Percentiles rank a stretch among this genome's conserved stretches.
These are phyloP conservation scores for Rasamsonia emersonii DNA, from an alignment of 2,329 filamentous ascomycete genomes.

Conservation along the genomic window DNA sequence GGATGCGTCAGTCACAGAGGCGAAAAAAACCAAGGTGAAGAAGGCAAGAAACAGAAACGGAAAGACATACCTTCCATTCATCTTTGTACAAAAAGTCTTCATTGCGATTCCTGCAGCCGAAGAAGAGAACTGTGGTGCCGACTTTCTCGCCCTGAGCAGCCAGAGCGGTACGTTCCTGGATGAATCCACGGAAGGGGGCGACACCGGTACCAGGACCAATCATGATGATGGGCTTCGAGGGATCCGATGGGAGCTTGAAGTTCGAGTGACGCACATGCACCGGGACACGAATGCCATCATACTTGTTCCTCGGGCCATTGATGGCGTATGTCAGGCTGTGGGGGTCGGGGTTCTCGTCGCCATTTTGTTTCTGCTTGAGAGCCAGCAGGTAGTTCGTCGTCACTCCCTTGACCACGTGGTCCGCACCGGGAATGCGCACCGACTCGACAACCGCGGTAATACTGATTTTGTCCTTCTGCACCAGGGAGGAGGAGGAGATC, in stretches of 20 bases:
- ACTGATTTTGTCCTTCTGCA: slow-evolving; percentile 89
- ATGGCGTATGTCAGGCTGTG: slow-evolving; percentile 83
- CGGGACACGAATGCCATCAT: slow-evolving; percentile 88
- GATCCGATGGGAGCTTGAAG: slow-evolving; percentile 96
- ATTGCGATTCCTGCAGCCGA: slow-evolving; percentile 77
- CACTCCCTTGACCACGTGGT: slow-evolving; percentile 80
- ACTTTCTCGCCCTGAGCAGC: slow-evolving; percentile 72
- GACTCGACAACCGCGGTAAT: slow-evolving; percentile 93
- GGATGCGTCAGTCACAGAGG: slow-evolving; percentile 17
- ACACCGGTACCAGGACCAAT: slow-evolving; percentile 94
- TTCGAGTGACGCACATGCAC: slow-evolving; percentile 97
- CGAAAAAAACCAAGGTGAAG: not conserved
- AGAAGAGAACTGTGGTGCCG: slow-evolving; percentile 85
- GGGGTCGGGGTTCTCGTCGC: slow-evolving; percentile 67
- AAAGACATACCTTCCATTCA: slow-evolving; percentile 75
- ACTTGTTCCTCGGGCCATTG: slow-evolving; percentile 87
- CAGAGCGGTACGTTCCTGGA: slow-evolving; percentile 84
- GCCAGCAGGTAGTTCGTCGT: slow-evolving; percentile 95
- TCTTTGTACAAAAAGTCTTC: slow-evolving; percentile 90
- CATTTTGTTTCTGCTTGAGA: slow-evolving; percentile 93
- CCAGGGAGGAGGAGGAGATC: slow-evolving; percentile 91
- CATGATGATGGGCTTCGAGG: slow-evolving; percentile 89
- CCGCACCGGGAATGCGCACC: slow-evolving; percentile 64
- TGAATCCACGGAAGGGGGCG: slow-evolving; percentile 88
- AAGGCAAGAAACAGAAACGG: slow-evolving; percentile 2